Base-by-base conservation (phyloP, 108 stramenopile genomes). In the Nitzschia sp. region DNA sequence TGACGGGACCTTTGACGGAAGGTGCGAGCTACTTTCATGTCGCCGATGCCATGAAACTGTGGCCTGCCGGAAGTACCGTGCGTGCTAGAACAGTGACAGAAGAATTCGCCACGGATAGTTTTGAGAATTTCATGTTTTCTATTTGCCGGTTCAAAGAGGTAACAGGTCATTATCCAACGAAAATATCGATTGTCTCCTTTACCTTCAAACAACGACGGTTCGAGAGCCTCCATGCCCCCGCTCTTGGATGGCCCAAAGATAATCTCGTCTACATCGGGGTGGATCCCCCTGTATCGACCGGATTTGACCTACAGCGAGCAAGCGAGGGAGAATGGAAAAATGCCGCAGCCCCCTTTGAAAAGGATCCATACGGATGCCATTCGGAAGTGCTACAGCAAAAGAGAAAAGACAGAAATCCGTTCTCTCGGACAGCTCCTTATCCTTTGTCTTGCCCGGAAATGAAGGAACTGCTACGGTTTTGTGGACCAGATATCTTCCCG, bases 91-190 rank as follows among this genome's bases (percentile, higher is more conserved):
- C 94, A 5, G 67, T 76, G 17, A 79, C 94, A 17, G 94, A 95
- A 82, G 94, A 98, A 50, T 99, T 93, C 78, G 97, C 98, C 4
- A 92, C 94, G 1, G 98, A 99, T 61, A 93, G 91, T 28, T 97
- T 97, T 79, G 92, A 98, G 72, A 99, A 99, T 78, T 69, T 99
- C 41, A 54, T 98, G 57, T 99, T 97, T 80, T 92, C 96, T 3
- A 93, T 98, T 17, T 97, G 96, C 71, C 85, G 97, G 17, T 99
- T 99, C 68, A 80, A 74, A 9, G 98, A 98, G 64, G 72, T 97
- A 25, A 96, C 97, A 0, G 96, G 95, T 5, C n/a, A 45, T 5
- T 99, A 97, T 63, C 98, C 98, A 1, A 31, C 61, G 21, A 86
- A 88, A 54, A 90, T 99, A 23, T 87, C 97, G 1, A 67, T 96